Conservation (phyloP, 2,329 filamentous ascomycete species). For the Cytospora mali region DNA sequence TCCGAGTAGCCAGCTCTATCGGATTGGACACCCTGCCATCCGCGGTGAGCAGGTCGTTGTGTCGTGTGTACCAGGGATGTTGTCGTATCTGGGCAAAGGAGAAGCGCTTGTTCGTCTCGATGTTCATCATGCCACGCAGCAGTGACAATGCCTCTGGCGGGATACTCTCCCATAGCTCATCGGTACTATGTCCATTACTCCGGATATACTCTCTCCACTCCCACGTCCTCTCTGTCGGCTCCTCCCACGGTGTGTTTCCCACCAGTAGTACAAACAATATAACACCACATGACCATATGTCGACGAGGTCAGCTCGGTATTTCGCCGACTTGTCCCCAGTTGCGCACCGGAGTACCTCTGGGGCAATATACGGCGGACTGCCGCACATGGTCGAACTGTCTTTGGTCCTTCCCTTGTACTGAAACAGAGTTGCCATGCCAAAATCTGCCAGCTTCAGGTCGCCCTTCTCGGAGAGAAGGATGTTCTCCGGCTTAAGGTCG, state of each 20-base stretch:
- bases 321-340: conserved; percentile 53
- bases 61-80: conserved; percentile 92
- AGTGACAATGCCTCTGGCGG: conserved; percentile 76
- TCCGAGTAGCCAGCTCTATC: conserved; percentile 84
- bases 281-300: conserved; percentile 97
- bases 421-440: conserved; percentile 90
- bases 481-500: conserved; percentile 93
- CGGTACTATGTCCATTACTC: conserved; percentile 77
- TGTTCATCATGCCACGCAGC: conserved; percentile 88
- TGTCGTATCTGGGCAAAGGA: conserved; percentile 83
- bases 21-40: conserved; percentile 79
- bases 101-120: conserved; percentile 76
- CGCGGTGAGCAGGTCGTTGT: conserved; percentile 73
- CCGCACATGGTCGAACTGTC: conserved; percentile 88
- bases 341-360: conserved; percentile 73
- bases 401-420: conserved; percentile 83
- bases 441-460: conserved; percentile 96
- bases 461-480: conserved; percentile 81
- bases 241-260: conserved; percentile 97
- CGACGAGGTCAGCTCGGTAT: conserved; percentile 78
- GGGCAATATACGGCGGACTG: conserved; percentile 95
- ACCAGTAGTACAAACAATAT: conserved; percentile 96
- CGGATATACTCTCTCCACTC: conserved; percentile 88
- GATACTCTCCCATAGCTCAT: conserved; percentile 82
- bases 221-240: conserved; percentile 81